A percentile compares a stretch with the other conserved stretches of the same genome.
These are phyloP conservation scores for Dothiorella sarmentorum DNA, from an alignment of 2,329 filamentous ascomycete genomes.

Conservation along the genomic window DNA sequence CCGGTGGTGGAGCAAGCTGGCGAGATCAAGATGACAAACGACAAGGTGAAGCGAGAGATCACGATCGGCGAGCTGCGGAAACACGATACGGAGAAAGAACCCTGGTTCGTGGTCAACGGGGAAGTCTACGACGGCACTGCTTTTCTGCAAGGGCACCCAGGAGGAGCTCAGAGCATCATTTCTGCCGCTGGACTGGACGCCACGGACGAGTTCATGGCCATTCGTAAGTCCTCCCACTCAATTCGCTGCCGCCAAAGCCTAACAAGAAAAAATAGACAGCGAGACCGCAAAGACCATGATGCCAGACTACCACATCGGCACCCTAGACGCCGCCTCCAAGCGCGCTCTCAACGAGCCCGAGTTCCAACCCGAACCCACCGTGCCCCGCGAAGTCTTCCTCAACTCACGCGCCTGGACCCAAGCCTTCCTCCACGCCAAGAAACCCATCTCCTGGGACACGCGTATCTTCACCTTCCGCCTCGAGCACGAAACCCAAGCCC, in stretches of 20 bases:
- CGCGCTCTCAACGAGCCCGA: conserved; percentile 51
- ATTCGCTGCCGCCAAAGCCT: conserved; percentile 21
- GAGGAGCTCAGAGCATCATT: conserved; percentile 79
- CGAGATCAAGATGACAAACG: conserved; percentile 75
- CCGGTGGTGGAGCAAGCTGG: conserved; percentile 50
- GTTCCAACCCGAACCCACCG: conserved; percentile 39
- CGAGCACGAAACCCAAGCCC: conserved; percentile 63
- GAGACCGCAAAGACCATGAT: conserved; percentile 93
- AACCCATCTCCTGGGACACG: conserved; percentile 70
- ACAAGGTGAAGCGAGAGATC: conserved; percentile 60
- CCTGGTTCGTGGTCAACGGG: conserved; percentile 86
- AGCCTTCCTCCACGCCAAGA: conserved; percentile 65
- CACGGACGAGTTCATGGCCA: conserved; percentile 86
- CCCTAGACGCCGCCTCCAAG: conserved; percentile 60
- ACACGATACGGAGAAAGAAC: conserved; percentile 62
- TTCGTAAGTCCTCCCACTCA: conserved; percentile 60
- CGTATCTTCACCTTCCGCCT: conserved; percentile 78
- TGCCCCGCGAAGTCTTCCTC: conserved; percentile 62
- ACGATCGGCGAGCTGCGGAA: conserved; percentile 67
- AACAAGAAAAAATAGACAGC: conserved; percentile 58
- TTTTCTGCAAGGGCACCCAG: conserved; percentile 80
- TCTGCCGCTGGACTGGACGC: conserved; percentile 77
- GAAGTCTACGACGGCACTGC: conserved; percentile 83
- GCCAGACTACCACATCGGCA: conserved; percentile 78
- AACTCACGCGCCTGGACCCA: conserved; percentile 71